These are phyloP conservation scores for Aristolochia californica DNA, from an alignment of 164 flowering plant species.

Conservation along the genomic window DNA sequence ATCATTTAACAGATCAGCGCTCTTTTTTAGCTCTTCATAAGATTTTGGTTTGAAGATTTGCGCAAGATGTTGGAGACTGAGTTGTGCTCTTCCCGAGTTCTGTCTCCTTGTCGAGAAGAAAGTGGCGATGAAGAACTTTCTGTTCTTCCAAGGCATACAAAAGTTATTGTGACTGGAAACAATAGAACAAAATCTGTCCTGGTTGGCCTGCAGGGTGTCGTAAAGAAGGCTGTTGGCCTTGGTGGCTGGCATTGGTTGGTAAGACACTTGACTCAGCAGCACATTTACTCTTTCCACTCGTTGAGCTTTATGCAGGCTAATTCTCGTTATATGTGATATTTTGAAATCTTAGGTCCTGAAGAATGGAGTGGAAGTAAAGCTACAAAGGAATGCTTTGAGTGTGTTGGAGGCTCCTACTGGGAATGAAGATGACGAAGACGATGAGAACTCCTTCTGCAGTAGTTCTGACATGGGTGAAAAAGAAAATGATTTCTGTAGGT, in stretches of 20 bases:
- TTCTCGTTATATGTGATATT: neutral
- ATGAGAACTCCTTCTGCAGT: slow-evolving; percentile 26
- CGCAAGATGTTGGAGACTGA: slow-evolving; percentile 53
- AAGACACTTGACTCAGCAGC: slow-evolving; percentile 2
- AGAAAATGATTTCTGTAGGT: slow-evolving; percentile 49
- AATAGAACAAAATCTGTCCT: slow-evolving; percentile 89
- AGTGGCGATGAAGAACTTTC: slow-evolving; percentile 89
- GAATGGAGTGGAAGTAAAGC: slow-evolving; percentile 88
- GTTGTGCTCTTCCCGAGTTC: slow-evolving; percentile 48
- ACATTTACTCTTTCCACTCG: neutral
- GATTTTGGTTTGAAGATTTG: neutral
- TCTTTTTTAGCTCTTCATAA: neutral
- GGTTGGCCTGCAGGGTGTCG: slow-evolving; percentile 94
- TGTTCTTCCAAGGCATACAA: slow-evolving; percentile 90
- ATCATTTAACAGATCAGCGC: neutral
- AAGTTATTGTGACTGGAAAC: slow-evolving; percentile 89
- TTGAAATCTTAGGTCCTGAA: slow-evolving; percentile 53
- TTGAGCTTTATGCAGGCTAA: neutral
- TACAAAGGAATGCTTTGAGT: slow-evolving; percentile 88
- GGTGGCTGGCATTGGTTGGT: slow-evolving; percentile 99
- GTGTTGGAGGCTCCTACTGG: slow-evolving; percentile 87
- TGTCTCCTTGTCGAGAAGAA: slow-evolving; percentile 66
- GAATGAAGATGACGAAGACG: slow-evolving; percentile 66
- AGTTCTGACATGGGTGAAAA: slow-evolving; percentile 34
- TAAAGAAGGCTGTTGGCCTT: slow-evolving; percentile 98